Percentiles rank a stretch among this genome's conserved stretches.
These are phyloP conservation scores for Dryadomyces sulphureus DNA, from an alignment of 2,329 filamentous ascomycete species.

Conservation along the genomic window DNA sequence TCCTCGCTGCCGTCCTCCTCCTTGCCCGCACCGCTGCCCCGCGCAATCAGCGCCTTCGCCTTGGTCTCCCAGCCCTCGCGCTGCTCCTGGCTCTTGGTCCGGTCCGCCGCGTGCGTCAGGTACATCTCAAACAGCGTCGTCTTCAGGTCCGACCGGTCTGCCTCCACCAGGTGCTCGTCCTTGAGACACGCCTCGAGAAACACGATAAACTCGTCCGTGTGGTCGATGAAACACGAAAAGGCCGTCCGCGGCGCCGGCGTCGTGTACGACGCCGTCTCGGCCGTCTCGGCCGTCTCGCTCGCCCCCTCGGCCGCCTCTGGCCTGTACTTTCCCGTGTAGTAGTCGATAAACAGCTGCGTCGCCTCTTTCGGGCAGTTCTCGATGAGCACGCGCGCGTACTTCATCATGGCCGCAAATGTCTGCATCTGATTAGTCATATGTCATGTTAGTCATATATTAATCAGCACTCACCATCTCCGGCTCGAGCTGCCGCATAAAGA, in stretches of 20 bases:
- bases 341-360: constrained; percentile 81
- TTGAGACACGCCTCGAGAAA: constrained; percentile 82
- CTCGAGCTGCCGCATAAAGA: constrained; percentile 82
- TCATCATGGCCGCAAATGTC: constrained; percentile 83
- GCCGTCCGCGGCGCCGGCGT: constrained; percentile 74
- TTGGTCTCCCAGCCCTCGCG: constrained; percentile 78
- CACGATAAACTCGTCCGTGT: constrained; percentile 76
- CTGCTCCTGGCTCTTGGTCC: constrained; percentile 50
- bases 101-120: constrained; percentile 71
- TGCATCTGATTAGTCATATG: constrained; percentile 18
- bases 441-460: not conserved
- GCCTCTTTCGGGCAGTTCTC: constrained; percentile 73
- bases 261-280: constrained; percentile 44
- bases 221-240: constrained; percentile 93
- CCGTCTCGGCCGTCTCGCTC: constrained; percentile 20
- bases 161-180: constrained; percentile 53
- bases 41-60: constrained; percentile 64
- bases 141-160: constrained; percentile 73
- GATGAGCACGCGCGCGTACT: constrained; percentile 81
- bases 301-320: constrained; percentile 48
- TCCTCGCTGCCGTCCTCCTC: constrained; percentile 57
- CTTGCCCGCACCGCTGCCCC: constrained; percentile 27
- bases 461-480: constrained; percentile 49
- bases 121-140: constrained; percentile 99
- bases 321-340: constrained; percentile 75